These are phyloP conservation scores for Polychaeton citri DNA, from an alignment of 2,329 filamentous ascomycete species.

Conservation along the genomic window DNA sequence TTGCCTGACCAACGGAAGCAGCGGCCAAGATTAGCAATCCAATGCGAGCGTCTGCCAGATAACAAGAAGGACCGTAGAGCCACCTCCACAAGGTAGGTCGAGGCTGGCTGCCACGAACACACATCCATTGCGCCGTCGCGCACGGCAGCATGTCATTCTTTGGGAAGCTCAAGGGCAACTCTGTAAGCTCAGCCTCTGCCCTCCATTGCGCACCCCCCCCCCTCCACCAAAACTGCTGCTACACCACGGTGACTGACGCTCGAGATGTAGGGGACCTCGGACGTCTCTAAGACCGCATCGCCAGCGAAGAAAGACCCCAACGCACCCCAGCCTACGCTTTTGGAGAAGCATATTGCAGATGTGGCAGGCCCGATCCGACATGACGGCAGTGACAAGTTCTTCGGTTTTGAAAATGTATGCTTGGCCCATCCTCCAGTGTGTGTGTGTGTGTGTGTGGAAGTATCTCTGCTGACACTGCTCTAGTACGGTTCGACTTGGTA, in stretches of 20 bases:
- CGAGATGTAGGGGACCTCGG: conserved; percentile 18
- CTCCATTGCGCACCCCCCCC: conserved; percentile 2
- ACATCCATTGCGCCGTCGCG: background rate
- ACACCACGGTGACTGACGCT: too few relatives aligned
- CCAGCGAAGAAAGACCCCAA: conserved; percentile 48
- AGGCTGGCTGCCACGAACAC: background rate
- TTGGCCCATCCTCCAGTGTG: too few relatives aligned
- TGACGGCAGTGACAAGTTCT: conserved; percentile 96
- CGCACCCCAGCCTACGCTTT: conserved; percentile 41
- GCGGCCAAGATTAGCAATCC: background rate
- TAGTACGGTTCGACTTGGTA: conserved; percentile 98
- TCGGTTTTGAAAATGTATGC: conserved; percentile 92
- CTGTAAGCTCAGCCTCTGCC: conserved; percentile 22
- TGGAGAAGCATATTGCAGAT: conserved; percentile 67
- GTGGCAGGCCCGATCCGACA: conserved; percentile 67
- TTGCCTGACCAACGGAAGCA: background rate
- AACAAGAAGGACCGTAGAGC: background rate
- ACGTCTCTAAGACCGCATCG: conserved; percentile 30
- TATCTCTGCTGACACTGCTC: conserved; percentile 8
- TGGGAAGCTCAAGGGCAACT: conserved; percentile 37
- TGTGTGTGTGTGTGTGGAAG: too few relatives aligned
- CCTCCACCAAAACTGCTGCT: conserved; percentile 11
- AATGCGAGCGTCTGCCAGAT: background rate
- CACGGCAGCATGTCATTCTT: conserved; percentile 38
- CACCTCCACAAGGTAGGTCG: background rate